Base-by-base conservation (phyloP, 257 asterid genomes). In the Anisodus tanguticus region DNA sequence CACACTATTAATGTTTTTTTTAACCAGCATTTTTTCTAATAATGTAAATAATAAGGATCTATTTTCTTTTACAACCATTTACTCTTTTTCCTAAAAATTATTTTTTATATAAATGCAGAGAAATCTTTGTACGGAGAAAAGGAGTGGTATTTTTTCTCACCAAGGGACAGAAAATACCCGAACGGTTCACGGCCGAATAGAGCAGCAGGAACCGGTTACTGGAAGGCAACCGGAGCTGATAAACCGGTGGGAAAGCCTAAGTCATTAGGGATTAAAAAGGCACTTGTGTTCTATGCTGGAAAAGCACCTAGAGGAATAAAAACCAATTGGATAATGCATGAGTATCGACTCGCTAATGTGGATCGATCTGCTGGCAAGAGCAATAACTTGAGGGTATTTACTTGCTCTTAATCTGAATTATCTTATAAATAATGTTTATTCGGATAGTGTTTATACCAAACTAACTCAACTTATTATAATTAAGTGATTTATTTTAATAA, bases 191-290 rank as follows among this genome's bases (percentile, higher is more conserved):
- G 97, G 51, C 97, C 97, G 3, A 93, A 90, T 81, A 63, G 97
- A 86, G 91, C 94, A 0, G 94, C 97, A 0, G 97, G 94, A 35
- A 11, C 84, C 6, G 97, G 95, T 9, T 93, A 91, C 81, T 93
- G 95, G 97, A 93, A 93, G 54, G 97, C 97, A 9, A 93, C 95
- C 31, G 95, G 97, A 68, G 97, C 97, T 0, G 97, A 93, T 81
- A 93, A 93, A 90, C 94, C 94, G 26, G 90, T 93, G 5, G 97
- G 95, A 17, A 90, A 90, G 66, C 97, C 95, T 1, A 91, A 79
- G 82, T 41, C 95, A 0, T 84, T 82, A 69, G 95, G 91, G 19
- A 91, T 93, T 31, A 93, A 93, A 85, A 93, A 93, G 83, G 95
- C 97, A n/a, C 81, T 93, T 12, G 97, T 93, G 26, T 93, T 91